phyloP scores from a whole-genome alignment of 768 basidiomycete species.

The Mycena rosella region DNA sequence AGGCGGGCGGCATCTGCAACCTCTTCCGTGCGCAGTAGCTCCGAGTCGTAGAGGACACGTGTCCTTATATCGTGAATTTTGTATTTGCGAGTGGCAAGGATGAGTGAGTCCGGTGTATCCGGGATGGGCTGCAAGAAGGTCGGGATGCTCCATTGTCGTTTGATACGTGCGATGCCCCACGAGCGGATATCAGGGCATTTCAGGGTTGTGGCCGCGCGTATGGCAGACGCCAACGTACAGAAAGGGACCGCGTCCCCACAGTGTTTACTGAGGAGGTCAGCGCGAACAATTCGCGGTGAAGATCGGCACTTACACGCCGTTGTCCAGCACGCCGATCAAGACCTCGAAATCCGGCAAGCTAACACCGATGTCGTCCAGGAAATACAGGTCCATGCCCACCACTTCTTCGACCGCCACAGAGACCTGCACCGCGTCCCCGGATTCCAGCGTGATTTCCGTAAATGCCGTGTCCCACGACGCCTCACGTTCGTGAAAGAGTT shows the following conservation, averaged over 20 bases:
- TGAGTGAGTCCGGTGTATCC: background rate
- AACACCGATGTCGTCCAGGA: background rate
- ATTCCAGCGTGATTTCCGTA: background rate
- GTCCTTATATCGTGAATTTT: background rate
- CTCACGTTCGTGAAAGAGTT: background rate
- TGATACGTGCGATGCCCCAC: background rate
- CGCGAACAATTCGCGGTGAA: background rate
- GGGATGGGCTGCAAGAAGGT: background rate
- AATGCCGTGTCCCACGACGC: background rate
- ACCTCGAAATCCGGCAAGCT: constrained; percentile 1
- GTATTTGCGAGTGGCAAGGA: background rate
- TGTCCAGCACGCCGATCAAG: background rate
- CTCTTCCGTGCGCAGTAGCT: background rate
- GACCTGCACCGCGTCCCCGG: too few relatives aligned
- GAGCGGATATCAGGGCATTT: background rate
- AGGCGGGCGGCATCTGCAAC: background rate
- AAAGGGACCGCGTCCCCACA: background rate
- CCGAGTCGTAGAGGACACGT: constrained; percentile 9
- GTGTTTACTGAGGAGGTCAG: background rate
- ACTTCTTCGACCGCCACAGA: background rate
- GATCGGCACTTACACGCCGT: background rate
- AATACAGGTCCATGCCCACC: background rate
- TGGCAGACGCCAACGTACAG: background rate
- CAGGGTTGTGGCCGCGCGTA: background rate
- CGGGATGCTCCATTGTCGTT: background rate